These are phyloP conservation scores for Sporothrix pseudoabietina DNA, from an alignment of 2,329 filamentous ascomycete genomes.

Conservation along the genomic window DNA sequence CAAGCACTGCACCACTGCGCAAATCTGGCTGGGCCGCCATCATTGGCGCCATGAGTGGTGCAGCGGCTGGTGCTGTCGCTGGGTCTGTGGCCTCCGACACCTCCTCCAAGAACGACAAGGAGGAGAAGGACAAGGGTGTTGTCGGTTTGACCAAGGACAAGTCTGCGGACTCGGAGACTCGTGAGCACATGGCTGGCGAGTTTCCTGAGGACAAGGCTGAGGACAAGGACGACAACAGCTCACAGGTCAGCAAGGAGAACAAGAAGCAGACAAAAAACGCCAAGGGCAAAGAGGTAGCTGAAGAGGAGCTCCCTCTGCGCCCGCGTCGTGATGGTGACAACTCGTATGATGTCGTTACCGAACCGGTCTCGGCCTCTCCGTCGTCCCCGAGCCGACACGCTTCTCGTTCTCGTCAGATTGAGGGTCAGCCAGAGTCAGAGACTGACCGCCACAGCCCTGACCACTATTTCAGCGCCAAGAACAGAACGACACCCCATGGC, in stretches of 20 bases:
- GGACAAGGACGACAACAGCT: background rate
- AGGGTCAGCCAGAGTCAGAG: slow-evolving; percentile 34
- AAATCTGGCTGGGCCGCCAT: slow-evolving; percentile 56
- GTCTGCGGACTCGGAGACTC: background rate
- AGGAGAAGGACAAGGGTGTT: background rate
- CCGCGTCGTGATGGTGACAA: background rate
- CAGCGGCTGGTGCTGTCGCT: slow-evolving; percentile 38
- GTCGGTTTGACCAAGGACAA: background rate
- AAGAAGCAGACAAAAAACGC: slow-evolving; percentile 21
- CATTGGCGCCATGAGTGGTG: slow-evolving; percentile 53
- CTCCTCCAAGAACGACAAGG: background rate
- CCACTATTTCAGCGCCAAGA: slow-evolving; percentile 34
- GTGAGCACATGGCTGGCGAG: slow-evolving; percentile 14
- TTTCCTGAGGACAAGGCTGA: slow-evolving; percentile 24
- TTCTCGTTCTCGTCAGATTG: slow-evolving; percentile 37
- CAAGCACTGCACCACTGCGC: slow-evolving; percentile 25
- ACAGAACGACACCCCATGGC: background rate
- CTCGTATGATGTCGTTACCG: background rate
- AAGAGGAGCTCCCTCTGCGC: slow-evolving; percentile 32
- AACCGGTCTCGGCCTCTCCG: slow-evolving; percentile 56
- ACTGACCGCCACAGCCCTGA: background rate
- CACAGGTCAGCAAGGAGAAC: background rate
- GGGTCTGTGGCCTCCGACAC: slow-evolving; percentile 16
- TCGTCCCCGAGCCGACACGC: slow-evolving; percentile 55
- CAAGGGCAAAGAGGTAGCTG: slow-evolving; percentile 28